These are phyloP conservation scores for Conticribra guillardii DNA, from an alignment of 108 stramenopile species.

Conservation along the genomic window DNA sequence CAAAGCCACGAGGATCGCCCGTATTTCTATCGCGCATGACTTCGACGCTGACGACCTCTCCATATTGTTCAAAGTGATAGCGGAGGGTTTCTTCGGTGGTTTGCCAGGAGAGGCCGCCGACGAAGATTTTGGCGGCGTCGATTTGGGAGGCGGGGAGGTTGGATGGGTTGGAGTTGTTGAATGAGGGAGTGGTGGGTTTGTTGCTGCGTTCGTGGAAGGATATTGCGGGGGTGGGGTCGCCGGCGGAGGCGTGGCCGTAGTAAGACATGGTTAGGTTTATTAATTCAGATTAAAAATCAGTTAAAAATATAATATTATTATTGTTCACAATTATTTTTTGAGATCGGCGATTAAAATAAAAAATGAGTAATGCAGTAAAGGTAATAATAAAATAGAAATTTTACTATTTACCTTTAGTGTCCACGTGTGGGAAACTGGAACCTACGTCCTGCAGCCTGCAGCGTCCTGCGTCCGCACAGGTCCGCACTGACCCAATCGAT, in stretches of 20 bases:
- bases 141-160: conserved; percentile 16
- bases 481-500: too few species aligned
- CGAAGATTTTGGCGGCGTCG: conserved; percentile 88
- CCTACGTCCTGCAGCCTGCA: too few species aligned
- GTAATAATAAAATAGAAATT: too few species aligned
- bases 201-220: conserved; percentile 2
- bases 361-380: too few species aligned
- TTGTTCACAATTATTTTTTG: too few species aligned
- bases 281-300: too few species aligned
- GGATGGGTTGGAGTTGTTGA: not conserved
- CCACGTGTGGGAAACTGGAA: too few species aligned
- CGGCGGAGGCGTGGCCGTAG: conserved; percentile 26
- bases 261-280: conserved; percentile 41
- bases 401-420: too few species aligned
- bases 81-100: conserved; percentile 91
- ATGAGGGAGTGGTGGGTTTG: not conserved
- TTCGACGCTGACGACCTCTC: conserved; percentile 63
- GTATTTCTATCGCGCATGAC: conserved; percentile 88
- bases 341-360: too few species aligned
- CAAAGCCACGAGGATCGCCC: conserved; percentile 92
- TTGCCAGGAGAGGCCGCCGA: conserved; percentile 94
- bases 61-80: conserved; percentile 93
- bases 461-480: too few species aligned
- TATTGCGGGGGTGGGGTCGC: not conserved
- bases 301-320: too few species aligned